Percentiles rank a stretch among this genome's conserved stretches.
These are phyloP conservation scores for Cetradonia linearis DNA, from an alignment of 495 filamentous ascomycete genomes.

Conservation along the genomic window DNA sequence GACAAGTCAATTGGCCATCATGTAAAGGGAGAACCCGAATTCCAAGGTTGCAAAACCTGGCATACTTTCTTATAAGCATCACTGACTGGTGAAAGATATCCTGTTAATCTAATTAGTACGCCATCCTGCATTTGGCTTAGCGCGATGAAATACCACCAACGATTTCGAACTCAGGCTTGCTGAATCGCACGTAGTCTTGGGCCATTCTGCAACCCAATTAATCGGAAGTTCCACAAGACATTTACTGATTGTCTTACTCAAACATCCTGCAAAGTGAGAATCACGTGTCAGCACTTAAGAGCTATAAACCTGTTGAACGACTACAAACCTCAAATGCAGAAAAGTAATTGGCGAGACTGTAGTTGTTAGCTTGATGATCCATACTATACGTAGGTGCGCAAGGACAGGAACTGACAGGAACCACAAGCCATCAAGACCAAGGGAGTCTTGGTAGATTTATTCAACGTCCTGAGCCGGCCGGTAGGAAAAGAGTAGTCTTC, in stretches of 20 bases:
- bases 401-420: constrained; percentile 73
- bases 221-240: background rate
- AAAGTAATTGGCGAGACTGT: constrained; percentile 13
- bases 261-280: background rate
- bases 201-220: constrained; percentile 46
- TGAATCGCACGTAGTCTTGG: constrained; percentile 18
- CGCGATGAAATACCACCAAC: constrained; percentile 10
- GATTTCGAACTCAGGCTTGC: constrained; percentile 28
- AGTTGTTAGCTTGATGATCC: background rate
- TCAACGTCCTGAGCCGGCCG: constrained; percentile 57
- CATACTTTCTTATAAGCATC: constrained; percentile 35
- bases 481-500: constrained; percentile 64
- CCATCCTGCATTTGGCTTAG: background rate
- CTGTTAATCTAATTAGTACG: background rate
- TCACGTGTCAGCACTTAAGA: background rate
- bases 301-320: background rate
- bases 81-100: constrained; percentile 21
- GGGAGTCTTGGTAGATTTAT: constrained; percentile 59
- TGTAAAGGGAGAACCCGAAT: background rate
- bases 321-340: constrained; percentile 9
- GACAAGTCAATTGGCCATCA: background rate
- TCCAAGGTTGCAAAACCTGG: constrained; percentile 28
- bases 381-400: constrained; percentile 38
- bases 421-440: constrained; percentile 83
- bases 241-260: background rate